Evolutionary conservation across 352 stramenopile species (phyloP).

Genomic region (Elongisporangium undulatum): DNA sequence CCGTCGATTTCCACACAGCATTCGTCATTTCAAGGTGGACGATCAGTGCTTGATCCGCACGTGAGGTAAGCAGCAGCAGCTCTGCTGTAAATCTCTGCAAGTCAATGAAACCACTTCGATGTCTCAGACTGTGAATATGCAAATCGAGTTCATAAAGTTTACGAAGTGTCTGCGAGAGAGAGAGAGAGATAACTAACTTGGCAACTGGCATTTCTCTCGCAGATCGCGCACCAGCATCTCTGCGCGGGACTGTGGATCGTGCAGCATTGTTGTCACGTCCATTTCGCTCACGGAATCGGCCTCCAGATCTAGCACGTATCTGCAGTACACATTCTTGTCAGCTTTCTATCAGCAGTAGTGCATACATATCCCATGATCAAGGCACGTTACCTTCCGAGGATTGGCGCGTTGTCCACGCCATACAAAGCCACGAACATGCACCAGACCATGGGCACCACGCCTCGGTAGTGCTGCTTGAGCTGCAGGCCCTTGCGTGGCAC

Average conservation of each 20-base stretch:
- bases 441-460: conserved; percentile 75
- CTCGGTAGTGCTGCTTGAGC: conserved; percentile 55
- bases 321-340: conserved; percentile 1
- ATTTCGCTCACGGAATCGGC: conserved; percentile 31
- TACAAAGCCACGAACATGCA: conserved; percentile 61
- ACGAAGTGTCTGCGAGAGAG: not conserved
- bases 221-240: conserved; percentile 22
- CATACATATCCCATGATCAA: not conserved
- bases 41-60: too few relatives aligned
- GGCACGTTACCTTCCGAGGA: conserved; percentile 15
- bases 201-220: conserved; percentile 33
- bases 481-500: conserved; percentile 34
- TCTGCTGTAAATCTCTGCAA: too few relatives aligned
- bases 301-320: conserved; percentile 46
- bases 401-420: conserved; percentile 42
- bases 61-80: too few relatives aligned
- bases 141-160: not conserved
- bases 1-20: too few relatives aligned
- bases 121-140: too few relatives aligned
- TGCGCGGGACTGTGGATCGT: conserved; percentile 25
- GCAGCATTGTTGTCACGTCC: conserved; percentile 22
- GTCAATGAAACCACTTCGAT: too few relatives aligned
- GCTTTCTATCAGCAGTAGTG: not conserved
- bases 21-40: too few relatives aligned
- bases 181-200: not conserved